Evolutionary conservation across 2,329 filamentous ascomycete genomes (phyloP).

Genomic region (Penicillium sp.): DNA sequence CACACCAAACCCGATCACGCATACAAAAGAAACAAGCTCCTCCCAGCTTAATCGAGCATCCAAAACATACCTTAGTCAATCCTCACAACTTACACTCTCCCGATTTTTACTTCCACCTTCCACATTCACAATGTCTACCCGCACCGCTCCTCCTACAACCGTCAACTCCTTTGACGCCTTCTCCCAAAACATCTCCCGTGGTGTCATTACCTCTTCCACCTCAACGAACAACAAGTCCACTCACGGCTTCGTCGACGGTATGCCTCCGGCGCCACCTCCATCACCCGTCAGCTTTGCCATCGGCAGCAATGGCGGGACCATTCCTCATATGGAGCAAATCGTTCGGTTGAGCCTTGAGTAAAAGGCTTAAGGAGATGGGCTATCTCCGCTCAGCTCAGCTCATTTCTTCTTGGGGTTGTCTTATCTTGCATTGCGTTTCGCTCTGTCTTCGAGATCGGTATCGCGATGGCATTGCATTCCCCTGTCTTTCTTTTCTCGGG

Average conservation of each 20-base stretch:
- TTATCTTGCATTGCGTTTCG: background rate
- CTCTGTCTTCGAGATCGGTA: background rate
- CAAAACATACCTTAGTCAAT: background rate
- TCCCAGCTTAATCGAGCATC: background rate
- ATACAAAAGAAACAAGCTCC: slow-evolving; percentile 6
- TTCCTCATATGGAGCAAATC: slow-evolving; percentile 26
- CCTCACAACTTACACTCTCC: background rate
- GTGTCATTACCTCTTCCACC: slow-evolving; percentile 44
- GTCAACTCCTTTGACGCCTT: slow-evolving; percentile 31
- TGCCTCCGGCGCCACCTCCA: slow-evolving; percentile 34
- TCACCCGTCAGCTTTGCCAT: slow-evolving; percentile 32
- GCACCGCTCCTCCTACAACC: slow-evolving; percentile 29
- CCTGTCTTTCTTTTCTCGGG: background rate
- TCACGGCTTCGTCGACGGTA: slow-evolving; percentile 31
- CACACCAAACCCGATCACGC: background rate
- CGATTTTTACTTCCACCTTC: background rate
- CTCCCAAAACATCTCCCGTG: slow-evolving; percentile 45
- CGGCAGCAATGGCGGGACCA: slow-evolving; percentile 22
- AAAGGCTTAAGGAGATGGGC: background rate
- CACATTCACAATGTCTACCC: slow-evolving; percentile 29
- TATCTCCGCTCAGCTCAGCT: no score
- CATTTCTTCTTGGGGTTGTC: no score
- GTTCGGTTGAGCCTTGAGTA: slow-evolving; percentile 31
- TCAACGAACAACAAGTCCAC: slow-evolving; percentile 39
- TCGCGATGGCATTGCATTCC: background rate